phyloP scores from a whole-genome alignment of 352 stramenopile genomes.

The Globisporangium heterothallicum region DNA sequence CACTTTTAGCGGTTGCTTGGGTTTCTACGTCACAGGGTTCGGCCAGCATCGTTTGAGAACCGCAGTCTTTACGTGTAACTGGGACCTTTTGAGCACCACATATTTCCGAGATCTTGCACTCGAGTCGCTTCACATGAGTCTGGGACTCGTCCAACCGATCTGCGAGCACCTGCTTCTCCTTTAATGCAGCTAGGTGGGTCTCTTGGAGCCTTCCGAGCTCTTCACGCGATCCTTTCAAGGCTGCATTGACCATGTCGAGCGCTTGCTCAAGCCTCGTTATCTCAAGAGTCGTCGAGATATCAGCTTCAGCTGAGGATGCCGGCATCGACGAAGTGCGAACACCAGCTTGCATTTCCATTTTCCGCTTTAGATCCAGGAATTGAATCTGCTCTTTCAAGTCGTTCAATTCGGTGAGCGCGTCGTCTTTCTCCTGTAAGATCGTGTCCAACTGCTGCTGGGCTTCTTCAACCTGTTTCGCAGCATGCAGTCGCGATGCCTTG shows the following conservation, averaged over 20 bases:
- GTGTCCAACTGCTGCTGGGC: slow-evolving; percentile 28
- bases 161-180: slow-evolving; percentile 40
- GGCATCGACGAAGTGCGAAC: background rate
- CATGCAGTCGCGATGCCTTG: slow-evolving; percentile 19
- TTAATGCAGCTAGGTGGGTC: slow-evolving; percentile 27
- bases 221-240: slow-evolving; percentile 30
- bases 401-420: slow-evolving; percentile 24
- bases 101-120: slow-evolving; percentile 10
- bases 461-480: slow-evolving; percentile 25
- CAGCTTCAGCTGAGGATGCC: background rate
- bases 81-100: slow-evolving; percentile 10
- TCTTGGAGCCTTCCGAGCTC: slow-evolving; percentile 47
- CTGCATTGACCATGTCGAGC: slow-evolving; percentile 32
- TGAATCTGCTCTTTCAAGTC: slow-evolving; percentile 56
- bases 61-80: slow-evolving; percentile 7
- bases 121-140: slow-evolving; percentile 12
- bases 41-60: slow-evolving; percentile 9
- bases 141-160: slow-evolving; percentile 26
- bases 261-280: slow-evolving; percentile 35
- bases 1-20: background rate
- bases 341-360: slow-evolving; percentile 27
- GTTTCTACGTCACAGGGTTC: slow-evolving; percentile 9
- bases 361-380: slow-evolving; percentile 35
- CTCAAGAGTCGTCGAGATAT: slow-evolving; percentile 23
- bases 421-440: slow-evolving; percentile 30